Evolutionary conservation across 2,329 filamentous ascomycete genomes (phyloP).

Genomic region (Macroventuria anomochaeta): DNA sequence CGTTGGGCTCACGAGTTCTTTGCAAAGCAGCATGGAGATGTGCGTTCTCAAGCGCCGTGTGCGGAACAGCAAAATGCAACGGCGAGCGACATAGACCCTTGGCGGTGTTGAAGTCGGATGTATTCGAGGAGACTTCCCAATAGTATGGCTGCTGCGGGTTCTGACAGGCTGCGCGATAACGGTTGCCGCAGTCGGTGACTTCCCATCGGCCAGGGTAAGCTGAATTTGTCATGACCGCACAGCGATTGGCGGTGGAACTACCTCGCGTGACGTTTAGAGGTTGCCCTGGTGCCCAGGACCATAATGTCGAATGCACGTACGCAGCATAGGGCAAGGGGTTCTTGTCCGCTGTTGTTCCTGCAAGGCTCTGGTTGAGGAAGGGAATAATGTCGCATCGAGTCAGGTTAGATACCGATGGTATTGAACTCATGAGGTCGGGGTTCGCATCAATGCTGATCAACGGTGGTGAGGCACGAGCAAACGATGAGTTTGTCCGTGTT

Average conservation of each 20-base stretch:
- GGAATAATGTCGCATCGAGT: constrained; percentile 68
- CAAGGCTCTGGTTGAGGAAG: constrained; percentile 63
- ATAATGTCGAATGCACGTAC: constrained; percentile 60
- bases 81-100: constrained; percentile 56
- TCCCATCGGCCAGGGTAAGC: constrained; percentile 63
- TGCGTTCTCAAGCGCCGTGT: constrained; percentile 68
- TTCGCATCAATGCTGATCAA: constrained; percentile 25
- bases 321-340: constrained; percentile 58
- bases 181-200: constrained; percentile 61
- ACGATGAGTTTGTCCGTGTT: constrained; percentile 58
- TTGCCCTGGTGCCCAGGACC: constrained; percentile 66
- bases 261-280: constrained; percentile 56
- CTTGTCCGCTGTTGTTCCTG: constrained; percentile 58
- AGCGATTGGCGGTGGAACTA: constrained; percentile 53
- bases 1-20: constrained; percentile 13
- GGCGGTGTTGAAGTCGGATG: constrained; percentile 54
- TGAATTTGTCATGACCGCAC: constrained; percentile 60
- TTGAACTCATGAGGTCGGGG: constrained; percentile 32
- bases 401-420: constrained; percentile 47
- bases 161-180: constrained; percentile 64
- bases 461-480: constrained; percentile 35
- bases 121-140: constrained; percentile 60
- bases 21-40: constrained; percentile 56
- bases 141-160: constrained; percentile 60
- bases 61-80: constrained; percentile 63